These are phyloP conservation scores for Sphenostylis stenocarpa DNA, from an alignment of 306 rosid species.

Conservation along the genomic window DNA sequence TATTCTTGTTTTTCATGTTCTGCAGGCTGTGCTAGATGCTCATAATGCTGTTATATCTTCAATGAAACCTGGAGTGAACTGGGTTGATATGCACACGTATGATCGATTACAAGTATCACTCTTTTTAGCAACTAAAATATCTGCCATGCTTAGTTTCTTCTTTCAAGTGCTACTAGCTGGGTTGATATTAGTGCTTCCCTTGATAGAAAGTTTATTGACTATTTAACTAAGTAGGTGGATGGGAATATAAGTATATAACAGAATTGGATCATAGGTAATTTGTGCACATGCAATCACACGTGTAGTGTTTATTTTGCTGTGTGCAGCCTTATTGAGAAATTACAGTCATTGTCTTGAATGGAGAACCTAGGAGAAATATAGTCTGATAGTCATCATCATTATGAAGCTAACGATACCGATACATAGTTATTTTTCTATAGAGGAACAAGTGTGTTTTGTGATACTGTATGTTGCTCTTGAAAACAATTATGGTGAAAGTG, in stretches of 20 bases:
- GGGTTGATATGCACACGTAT: conserved; percentile 91
- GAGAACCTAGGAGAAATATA: neutral
- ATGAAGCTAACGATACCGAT: neutral
- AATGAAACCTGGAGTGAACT: conserved; percentile 79
- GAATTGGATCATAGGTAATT: conserved; percentile 3
- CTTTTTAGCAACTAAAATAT: conserved; percentile 22
- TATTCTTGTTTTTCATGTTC: conserved; percentile 27
- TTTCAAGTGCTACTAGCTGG: conserved; percentile 13
- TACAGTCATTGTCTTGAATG: neutral
- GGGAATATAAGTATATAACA: neutral
- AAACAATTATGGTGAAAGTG: neutral
- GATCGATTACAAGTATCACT: conserved; percentile 20
- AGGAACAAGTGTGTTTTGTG: conserved; percentile 13
- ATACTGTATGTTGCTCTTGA: conserved; percentile 5
- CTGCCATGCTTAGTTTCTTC: conserved; percentile 17
- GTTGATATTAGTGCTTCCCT: neutral
- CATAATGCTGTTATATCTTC: conserved; percentile 76
- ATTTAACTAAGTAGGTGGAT: conserved; percentile 14
- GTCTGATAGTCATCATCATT: neutral
- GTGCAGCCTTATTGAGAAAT: conserved; percentile 24
- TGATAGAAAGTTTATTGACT: conserved; percentile 1
- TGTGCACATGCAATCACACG: neutral
- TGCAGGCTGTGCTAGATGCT: conserved; percentile 92
- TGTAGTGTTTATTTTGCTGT: neutral
- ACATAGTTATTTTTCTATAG: neutral